These are phyloP conservation scores for Camelina neglecta DNA, from an alignment of 345 rosid species.

Conservation along the genomic window DNA sequence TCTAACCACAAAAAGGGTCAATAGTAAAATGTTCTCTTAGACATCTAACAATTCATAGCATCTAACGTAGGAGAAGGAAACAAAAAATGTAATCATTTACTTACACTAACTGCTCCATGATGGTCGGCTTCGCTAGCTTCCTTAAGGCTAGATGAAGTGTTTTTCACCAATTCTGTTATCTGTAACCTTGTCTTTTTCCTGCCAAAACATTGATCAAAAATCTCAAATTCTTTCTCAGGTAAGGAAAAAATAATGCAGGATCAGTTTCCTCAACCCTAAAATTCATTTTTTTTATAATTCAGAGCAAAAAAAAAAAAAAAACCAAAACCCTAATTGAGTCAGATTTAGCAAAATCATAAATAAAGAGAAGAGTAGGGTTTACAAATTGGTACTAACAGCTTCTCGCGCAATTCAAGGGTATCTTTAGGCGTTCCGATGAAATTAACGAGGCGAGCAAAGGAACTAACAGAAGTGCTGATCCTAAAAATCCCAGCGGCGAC, in stretches of 20 bases:
- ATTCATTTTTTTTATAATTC: neutral
- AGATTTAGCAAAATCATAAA: neutral
- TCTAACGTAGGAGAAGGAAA: neutral
- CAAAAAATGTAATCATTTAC: constrained; percentile 32
- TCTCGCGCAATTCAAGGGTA: constrained; percentile 67
- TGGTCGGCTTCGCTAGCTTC: constrained; percentile 73
- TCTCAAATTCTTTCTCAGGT: neutral
- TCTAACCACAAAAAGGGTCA: neutral
- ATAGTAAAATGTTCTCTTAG: neutral
- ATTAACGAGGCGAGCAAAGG: constrained; percentile 73
- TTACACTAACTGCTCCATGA: constrained; percentile 55
- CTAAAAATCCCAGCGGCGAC: constrained; percentile 78
- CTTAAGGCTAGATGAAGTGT: constrained; percentile 70
- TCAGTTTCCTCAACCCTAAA: constrained; percentile 1
- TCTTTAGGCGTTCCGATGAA: constrained; percentile 79
- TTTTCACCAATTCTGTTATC: constrained; percentile 65
- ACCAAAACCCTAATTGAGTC: constrained; percentile 15
- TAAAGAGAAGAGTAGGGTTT: neutral
- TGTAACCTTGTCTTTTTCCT: constrained; percentile 70
- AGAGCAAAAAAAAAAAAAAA: neutral
- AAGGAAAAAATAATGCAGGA: constrained; percentile 1
- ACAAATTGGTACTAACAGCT: constrained; percentile 51
- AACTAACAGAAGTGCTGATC: constrained; percentile 68
- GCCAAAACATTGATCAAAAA: constrained; percentile 25
- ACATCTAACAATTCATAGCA: constrained; percentile 23